phyloP scores from a whole-genome alignment of 495 filamentous ascomycete species.

The Astrocystis sublimbata region DNA sequence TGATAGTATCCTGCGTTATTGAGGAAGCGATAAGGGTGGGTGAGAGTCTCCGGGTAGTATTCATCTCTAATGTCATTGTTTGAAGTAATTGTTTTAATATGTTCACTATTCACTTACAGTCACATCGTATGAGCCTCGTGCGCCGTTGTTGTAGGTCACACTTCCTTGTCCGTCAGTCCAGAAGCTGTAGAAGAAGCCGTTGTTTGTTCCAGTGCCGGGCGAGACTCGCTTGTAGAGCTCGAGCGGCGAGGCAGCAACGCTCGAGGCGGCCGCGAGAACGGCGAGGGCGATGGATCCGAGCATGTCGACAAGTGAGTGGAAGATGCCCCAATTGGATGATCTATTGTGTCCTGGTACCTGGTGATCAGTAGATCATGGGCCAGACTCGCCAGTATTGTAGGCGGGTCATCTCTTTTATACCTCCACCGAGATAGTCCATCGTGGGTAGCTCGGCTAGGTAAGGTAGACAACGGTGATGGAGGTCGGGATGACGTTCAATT shows the following conservation, averaged over 20 bases:
- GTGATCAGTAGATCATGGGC: neutral
- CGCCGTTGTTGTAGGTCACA: constrained; percentile 61
- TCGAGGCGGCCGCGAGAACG: constrained; percentile 36
- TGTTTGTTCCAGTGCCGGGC: constrained; percentile 49
- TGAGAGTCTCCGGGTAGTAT: too few species aligned
- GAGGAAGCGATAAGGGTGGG: too few species aligned
- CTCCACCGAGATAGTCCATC: too few species aligned
- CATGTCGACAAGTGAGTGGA: constrained; percentile 21
- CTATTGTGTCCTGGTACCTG: neutral
- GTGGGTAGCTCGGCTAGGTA: too few species aligned
- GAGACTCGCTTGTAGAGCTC: constrained; percentile 36
- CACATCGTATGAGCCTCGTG: constrained; percentile 57
- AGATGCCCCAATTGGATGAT: neutral
- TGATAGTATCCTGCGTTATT: too few species aligned
- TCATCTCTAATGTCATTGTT: too few species aligned
- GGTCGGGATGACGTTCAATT: neutral
- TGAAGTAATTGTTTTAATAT: neutral
- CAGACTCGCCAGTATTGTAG: neutral
- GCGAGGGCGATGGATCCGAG: constrained; percentile 38
- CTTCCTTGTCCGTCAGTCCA: constrained; percentile 62
- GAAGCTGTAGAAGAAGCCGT: constrained; percentile 65
- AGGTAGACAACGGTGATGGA: neutral
- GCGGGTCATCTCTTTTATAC: too few species aligned
- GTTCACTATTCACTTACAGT: constrained; percentile 23
- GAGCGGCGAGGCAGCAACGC: constrained; percentile 44